Evolutionary conservation across 2,329 filamentous ascomycete species (phyloP), one percentile per base, ranked within the genome.

Genomic region (Hymenoscyphus salicellus): DNA sequence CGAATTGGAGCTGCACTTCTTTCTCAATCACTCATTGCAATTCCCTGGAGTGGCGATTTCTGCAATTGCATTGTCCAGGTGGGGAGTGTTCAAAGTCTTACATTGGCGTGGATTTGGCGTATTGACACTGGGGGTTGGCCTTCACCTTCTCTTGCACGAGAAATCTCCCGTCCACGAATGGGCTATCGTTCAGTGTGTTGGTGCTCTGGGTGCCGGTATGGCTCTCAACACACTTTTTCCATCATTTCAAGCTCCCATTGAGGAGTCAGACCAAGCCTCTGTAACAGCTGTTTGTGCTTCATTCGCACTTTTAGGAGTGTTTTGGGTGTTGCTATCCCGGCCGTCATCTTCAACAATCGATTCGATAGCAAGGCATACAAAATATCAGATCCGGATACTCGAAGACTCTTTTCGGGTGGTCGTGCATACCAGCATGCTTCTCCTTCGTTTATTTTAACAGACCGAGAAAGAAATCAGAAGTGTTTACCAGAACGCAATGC

Each of bases 111-210:
- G 73, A 0, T 77, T 75, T 55, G 71, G 69, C 4, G 41, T 76
- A 6, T 58, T 28, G 4, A 36, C 57, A 14, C 16, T 63, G 32
- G 64, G 57, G 1, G 20, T 58, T n/a, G 64, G 64, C n/a, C 58
- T 63, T 46, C 58, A 61, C 26, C 17, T 58, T 6, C 32, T 82
- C 0, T 76, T 82, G 14, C 75, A 78, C 58, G 64, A 70, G 1
- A 66, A 75, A 17, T 78, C 80, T 0, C 71, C 72, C 4, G 75
- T 76, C 0, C 77, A 68, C 0, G 69, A 62, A 1, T 83, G 80
- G 79, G 76, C 79, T 1, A 69, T 76, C 57, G 77, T 81, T 62
- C 79, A 82, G 66, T 62, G 83, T 10, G 20, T 82, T 46, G 71
- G 70, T 0, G 77, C 77, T 0, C 49, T 77, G 5, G 82, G 82